A percentile compares a stretch with the other conserved stretches of the same genome.
phyloP scores from a whole-genome alignment of 2,329 filamentous ascomycete species.

The Diaporthe humulicola region DNA sequence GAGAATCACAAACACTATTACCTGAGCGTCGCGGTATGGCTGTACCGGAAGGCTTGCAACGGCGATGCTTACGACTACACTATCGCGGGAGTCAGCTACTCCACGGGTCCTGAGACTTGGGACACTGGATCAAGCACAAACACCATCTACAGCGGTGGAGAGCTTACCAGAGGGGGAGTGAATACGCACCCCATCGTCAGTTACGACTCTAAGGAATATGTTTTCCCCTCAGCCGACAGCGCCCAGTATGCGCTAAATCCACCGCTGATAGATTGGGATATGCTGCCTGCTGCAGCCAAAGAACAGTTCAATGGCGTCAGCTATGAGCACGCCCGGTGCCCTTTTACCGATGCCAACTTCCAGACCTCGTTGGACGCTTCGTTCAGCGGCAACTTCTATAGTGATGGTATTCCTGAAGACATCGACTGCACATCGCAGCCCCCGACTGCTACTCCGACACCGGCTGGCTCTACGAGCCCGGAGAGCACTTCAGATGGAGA shows the following conservation, averaged over 20 bases:
- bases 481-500: neutral
- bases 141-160: neutral
- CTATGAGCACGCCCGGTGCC: slow-evolving; percentile 4
- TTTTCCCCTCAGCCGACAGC: neutral
- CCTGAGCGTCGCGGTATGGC: neutral
- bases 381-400: neutral
- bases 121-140: slow-evolving; percentile 1
- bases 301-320: slow-evolving; percentile 1
- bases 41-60: neutral
- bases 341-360: slow-evolving; percentile 1
- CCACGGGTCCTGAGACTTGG: neutral
- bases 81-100: slow-evolving; percentile 7
- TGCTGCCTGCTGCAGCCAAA: neutral
- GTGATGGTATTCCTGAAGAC: neutral
- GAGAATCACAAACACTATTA: slow-evolving; percentile 8
- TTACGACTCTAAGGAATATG: slow-evolving; percentile 12
- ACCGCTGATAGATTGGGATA: neutral
- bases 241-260: neutral
- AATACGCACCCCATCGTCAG: neutral
- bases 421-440: neutral
- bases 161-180: neutral
- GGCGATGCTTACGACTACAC: slow-evolving; percentile 2
- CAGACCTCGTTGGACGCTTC: neutral
- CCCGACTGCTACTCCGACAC: neutral
- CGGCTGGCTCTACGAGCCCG: neutral